Evolutionary conservation across 257 asterid species (phyloP).

Genomic region (Solanum chiquidenum): DNA sequence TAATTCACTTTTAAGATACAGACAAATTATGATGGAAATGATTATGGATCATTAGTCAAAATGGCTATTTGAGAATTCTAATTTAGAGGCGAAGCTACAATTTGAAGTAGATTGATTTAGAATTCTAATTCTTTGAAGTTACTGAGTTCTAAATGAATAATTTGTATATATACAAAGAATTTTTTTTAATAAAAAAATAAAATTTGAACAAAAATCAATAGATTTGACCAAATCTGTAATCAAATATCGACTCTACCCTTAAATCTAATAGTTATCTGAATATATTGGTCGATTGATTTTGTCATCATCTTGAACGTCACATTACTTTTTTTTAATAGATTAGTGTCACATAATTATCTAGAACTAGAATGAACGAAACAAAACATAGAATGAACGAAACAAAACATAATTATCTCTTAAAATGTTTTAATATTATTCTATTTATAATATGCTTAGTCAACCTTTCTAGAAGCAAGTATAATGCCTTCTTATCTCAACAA

Average conservation of each 20-base stretch:
- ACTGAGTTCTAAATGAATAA: too few species aligned
- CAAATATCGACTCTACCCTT: too few species aligned
- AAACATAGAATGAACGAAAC: neutral
- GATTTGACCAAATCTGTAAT: too few species aligned
- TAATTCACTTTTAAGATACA: neutral
- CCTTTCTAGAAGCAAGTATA: neutral
- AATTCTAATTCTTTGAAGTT: too few species aligned
- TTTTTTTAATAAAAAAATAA: too few species aligned
- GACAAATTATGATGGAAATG: neutral
- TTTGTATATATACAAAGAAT: too few species aligned
- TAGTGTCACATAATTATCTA: neutral
- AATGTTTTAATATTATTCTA: neutral
- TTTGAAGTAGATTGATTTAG: too few species aligned
- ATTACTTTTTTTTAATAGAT: neutral
- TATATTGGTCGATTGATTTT: neutral
- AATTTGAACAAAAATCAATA: fast-evolving
- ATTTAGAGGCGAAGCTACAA: too few species aligned
- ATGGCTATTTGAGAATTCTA: neutral
- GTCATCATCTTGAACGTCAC: neutral
- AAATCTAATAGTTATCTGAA: neutral
- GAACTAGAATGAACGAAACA: too few species aligned
- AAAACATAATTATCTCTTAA: neutral
- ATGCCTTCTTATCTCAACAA: neutral
- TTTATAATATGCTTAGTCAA: neutral
- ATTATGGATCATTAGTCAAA: neutral